Evolutionary conservation across 176 grass and related monocot species (phyloP).

Genomic region (Lolium perenne): DNA sequence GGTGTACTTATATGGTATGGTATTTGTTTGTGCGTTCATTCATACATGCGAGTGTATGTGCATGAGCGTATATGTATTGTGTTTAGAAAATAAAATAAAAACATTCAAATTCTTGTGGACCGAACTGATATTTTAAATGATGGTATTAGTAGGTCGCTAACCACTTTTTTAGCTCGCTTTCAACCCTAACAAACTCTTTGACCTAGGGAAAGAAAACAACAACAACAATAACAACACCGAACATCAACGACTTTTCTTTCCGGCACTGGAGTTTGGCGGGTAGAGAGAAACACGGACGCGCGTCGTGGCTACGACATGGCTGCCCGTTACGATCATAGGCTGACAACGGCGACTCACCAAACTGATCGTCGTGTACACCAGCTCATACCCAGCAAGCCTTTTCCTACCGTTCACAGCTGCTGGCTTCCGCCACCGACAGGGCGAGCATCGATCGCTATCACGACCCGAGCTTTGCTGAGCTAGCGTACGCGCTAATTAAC

Average conservation of each 20-base stretch:
- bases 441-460: not conserved
- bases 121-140: too few relatives aligned
- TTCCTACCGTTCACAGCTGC: not conserved
- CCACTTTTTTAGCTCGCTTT: not conserved
- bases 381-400: too few relatives aligned
- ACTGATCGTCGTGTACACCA: not conserved
- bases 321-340: not conserved
- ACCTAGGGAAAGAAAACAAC: not conserved
- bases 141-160: too few relatives aligned
- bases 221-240: not conserved
- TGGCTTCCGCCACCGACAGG: not conserved
- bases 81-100: too few relatives aligned
- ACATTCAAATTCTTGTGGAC: too few relatives aligned
- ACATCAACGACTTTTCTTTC: not conserved
- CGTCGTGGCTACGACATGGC: not conserved
- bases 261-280: too few relatives aligned
- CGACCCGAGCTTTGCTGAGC: not conserved
- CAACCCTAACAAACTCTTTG: not conserved
- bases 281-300: too few relatives aligned
- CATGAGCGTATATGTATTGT: too few relatives aligned
- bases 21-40: too few relatives aligned
- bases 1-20: too few relatives aligned
- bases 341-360: not conserved
- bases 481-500: not conserved
- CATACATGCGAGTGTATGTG: too few relatives aligned